Conservation (phyloP, 306 rosid species). For the Oxytropis ochrocephala region DNA sequence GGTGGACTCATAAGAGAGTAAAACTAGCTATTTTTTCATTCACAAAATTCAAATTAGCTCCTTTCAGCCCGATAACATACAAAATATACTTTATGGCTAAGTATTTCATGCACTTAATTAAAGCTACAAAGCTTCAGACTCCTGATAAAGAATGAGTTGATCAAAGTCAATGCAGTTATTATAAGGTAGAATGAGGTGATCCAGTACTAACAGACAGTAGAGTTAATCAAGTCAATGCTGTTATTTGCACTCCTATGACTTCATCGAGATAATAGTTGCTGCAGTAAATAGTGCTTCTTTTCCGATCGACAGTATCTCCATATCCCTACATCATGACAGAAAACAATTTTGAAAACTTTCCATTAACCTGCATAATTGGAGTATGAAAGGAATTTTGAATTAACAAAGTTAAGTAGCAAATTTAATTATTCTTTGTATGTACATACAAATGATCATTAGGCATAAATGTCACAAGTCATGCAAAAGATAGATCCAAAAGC, state of each 20-base stretch:
- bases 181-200: not conserved
- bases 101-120: not conserved
- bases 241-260: constrained; percentile 22
- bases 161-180: not conserved
- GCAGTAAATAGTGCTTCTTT: constrained; percentile 76
- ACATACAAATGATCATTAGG: not conserved
- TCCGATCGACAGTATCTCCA: constrained; percentile 49
- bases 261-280: constrained; percentile 47
- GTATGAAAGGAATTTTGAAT: not conserved
- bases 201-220: not conserved
- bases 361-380: not conserved
- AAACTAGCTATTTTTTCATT: no score
- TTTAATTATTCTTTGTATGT: not conserved
- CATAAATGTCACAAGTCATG: not conserved
- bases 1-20: no score
- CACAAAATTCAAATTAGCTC: no score
- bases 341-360: not conserved
- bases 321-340: constrained; percentile 37
- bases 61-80: not conserved
- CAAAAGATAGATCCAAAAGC: not conserved
- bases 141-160: not conserved
- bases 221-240: not conserved
- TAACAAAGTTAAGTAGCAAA: not conserved
- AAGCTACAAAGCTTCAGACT: not conserved
- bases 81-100: not conserved